Conservation (phyloP, 2,329 filamentous ascomycete genomes). For the Shiraia sp. region DNA sequence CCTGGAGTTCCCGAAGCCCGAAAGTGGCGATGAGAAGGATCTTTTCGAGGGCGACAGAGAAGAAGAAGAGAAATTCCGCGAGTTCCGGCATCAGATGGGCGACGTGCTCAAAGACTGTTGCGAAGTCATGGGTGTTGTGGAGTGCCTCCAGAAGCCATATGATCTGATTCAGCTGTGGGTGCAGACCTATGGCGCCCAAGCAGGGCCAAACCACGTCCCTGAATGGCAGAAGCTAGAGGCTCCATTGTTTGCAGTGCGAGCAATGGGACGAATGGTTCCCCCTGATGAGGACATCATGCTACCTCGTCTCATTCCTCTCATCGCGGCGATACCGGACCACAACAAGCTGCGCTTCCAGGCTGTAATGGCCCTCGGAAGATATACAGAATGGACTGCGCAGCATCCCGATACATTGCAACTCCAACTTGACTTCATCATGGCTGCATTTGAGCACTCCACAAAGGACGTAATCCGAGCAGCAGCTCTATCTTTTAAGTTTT, state of each 20-base stretch:
- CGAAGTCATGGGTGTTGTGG: constrained; percentile 90
- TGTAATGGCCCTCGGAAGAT: constrained; percentile 94
- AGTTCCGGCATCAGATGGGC: constrained; percentile 96
- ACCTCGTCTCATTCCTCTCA: constrained; percentile 86
- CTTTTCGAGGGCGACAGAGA: constrained; percentile 95
- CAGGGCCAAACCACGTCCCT: constrained; percentile 74
- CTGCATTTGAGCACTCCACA: constrained; percentile 84
- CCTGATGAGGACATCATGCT: constrained; percentile 85
- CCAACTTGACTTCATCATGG: constrained; percentile 94
- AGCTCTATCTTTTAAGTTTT: constrained; percentile 93
- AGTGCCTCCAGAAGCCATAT: constrained; percentile 89
- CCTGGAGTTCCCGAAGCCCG: constrained; percentile 80
- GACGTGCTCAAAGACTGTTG: constrained; percentile 97
- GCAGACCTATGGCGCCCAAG: constrained; percentile 75
- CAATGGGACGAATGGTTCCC: constrained; percentile 95
- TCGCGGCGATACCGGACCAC: constrained; percentile 92
- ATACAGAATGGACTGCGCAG: constrained; percentile 96
- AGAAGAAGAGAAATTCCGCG: constrained; percentile 93
- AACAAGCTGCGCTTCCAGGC: constrained; percentile 98
- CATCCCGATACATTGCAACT: constrained; percentile 90
- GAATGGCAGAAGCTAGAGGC: constrained; percentile 97
- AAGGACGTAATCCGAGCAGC: constrained; percentile 90
- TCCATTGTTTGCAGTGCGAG: constrained; percentile 90
- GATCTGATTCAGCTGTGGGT: constrained; percentile 87
- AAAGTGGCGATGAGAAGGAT: constrained; percentile 74